Evolutionary conservation across 148 eudicot species (phyloP).

Genomic region (Chenopodium berlandieri): DNA sequence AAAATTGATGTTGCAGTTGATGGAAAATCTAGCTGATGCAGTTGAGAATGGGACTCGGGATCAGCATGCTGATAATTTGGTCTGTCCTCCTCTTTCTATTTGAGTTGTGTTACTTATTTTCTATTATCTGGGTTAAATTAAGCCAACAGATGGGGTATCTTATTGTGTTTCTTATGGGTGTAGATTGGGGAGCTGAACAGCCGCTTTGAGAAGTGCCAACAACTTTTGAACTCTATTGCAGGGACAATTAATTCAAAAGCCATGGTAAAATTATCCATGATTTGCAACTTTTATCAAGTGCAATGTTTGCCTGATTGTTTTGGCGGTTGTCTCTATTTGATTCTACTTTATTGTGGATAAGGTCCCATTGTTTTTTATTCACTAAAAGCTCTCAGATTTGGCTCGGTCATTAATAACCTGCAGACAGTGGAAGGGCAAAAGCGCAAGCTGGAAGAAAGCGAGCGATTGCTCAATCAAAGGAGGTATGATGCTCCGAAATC

Average conservation of each 20-base stretch:
- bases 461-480: slow-evolving; percentile 60
- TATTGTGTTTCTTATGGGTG: slow-evolving; percentile 13
- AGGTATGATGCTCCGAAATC: slow-evolving; percentile 42
- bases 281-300: background rate
- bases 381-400: background rate
- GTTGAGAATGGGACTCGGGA: slow-evolving; percentile 80
- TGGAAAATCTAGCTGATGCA: slow-evolving; percentile 86
- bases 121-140: slow-evolving; percentile 5
- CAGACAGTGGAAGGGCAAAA: slow-evolving; percentile 92
- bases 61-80: slow-evolving; percentile 82
- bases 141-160: background rate
- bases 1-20: slow-evolving; percentile 51
- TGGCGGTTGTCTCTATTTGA: background rate
- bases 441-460: slow-evolving; percentile 66
- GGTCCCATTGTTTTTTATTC: background rate
- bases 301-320: background rate
- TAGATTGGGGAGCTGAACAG: slow-evolving; percentile 69
- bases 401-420: background rate
- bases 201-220: slow-evolving; percentile 92
- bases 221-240: slow-evolving; percentile 72
- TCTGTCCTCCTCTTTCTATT: slow-evolving; percentile 19
- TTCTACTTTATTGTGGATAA: background rate
- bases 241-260: slow-evolving; percentile 62
- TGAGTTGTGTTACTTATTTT: background rate
- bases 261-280: slow-evolving; percentile 42